Conservation (phyloP, 768 basidiomycete genomes). For the Chalciporus piperatus region DNA sequence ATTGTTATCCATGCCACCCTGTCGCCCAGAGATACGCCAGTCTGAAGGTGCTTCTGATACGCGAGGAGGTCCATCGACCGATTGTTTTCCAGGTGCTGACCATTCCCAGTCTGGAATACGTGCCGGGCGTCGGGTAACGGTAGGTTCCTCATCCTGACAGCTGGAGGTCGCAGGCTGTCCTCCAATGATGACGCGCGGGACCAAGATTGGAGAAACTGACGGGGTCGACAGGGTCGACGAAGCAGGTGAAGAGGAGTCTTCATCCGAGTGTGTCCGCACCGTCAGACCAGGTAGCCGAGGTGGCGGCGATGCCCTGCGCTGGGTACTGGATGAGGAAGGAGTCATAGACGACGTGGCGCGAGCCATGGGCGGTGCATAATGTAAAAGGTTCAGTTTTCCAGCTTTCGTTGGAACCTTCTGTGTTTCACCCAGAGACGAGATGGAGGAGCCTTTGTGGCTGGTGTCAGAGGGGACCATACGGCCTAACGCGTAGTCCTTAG, state of each 20-base stretch:
- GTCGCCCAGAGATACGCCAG: background rate
- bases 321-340: background rate
- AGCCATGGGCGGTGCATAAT: slow-evolving; percentile 32
- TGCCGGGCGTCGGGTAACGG: background rate
- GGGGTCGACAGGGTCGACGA: slow-evolving; percentile 31
- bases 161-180: slow-evolving; percentile 24
- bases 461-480: slow-evolving; percentile 3
- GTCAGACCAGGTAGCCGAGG: background rate
- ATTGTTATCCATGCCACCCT: slow-evolving; percentile 19
- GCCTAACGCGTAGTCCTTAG: slow-evolving; percentile 13
- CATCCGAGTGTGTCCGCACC: background rate
- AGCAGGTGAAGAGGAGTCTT: slow-evolving; percentile 21
- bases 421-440: background rate
- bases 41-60: too few species aligned
- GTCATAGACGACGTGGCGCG: slow-evolving; percentile 2
- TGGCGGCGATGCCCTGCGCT: background rate
- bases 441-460: background rate
- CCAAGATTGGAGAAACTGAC: slow-evolving; percentile 16
- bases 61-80: background rate
- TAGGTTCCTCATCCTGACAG: background rate
- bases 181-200: slow-evolving; percentile 23
- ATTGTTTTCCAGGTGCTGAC: slow-evolving; percentile 7
- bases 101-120: slow-evolving; percentile 25
- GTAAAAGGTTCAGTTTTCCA: slow-evolving; percentile 30
- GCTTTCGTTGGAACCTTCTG: background rate